These are phyloP conservation scores for Oryza australiensis DNA, from an alignment of 176 grass and related monocot species.

Conservation along the genomic window DNA sequence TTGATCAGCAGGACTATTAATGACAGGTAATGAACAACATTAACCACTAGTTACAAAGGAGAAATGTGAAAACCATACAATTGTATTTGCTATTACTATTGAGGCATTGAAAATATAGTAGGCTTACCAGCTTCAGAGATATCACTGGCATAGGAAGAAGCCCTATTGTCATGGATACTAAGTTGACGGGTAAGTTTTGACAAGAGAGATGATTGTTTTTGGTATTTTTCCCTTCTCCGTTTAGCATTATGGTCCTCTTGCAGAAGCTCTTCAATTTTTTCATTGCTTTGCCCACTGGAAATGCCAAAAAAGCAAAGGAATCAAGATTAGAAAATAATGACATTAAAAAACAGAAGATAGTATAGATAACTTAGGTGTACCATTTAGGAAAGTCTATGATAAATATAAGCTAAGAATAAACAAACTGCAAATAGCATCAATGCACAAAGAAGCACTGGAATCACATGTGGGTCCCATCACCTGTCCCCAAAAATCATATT, in stretches of 20 bases:
- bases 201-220: slow-evolving; percentile 85
- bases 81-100: slow-evolving; percentile 11
- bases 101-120: not conserved
- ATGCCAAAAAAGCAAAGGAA: slow-evolving; percentile 27
- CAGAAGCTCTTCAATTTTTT: slow-evolving; percentile 87
- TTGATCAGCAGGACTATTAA: not conserved
- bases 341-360: not conserved
- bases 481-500: not conserved
- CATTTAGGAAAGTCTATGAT: not conserved
- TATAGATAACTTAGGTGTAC: not conserved
- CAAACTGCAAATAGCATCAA: slow-evolving; percentile 19
- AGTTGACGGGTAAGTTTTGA: slow-evolving; percentile 96
- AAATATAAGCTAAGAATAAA: slow-evolving; percentile 4
- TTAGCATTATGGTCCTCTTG: slow-evolving; percentile 95
- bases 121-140: slow-evolving; percentile 56
- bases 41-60: not conserved
- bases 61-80: not conserved
- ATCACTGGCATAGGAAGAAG: slow-evolving; percentile 60
- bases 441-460: not conserved
- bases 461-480: not conserved
- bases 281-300: slow-evolving; percentile 72
- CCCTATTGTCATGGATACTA: slow-evolving; percentile 82
- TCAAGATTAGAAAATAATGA: not conserved
- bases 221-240: slow-evolving; percentile 68
- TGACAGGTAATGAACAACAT: not conserved